Evolutionary conservation across 2,329 filamentous ascomycete genomes (phyloP).

Genomic region (Mycosphaerella sp.): DNA sequence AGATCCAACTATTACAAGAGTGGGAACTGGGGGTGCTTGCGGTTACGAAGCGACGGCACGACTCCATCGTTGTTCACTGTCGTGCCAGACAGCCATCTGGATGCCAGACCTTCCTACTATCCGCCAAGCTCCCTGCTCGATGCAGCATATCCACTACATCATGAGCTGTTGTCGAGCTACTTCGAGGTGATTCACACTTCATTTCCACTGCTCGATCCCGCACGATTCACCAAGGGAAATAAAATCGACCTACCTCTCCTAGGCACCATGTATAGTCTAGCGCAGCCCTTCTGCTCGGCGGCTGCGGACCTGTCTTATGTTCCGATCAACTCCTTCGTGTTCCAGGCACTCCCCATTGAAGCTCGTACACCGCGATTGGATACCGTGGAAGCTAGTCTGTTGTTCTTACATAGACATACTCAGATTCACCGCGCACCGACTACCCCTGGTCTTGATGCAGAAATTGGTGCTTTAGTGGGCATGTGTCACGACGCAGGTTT

Average conservation of each 20-base stretch:
- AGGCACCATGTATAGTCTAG: constrained; percentile 21
- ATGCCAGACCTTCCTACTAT: constrained; percentile 19
- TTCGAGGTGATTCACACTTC: constrained; percentile 24
- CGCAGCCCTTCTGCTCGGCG: constrained; percentile 19
- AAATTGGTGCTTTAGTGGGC: constrained; percentile 19
- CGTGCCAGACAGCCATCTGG: constrained; percentile 16
- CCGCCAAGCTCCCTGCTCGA: constrained; percentile 19
- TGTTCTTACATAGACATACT: constrained; percentile 21
- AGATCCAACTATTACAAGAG: constrained; percentile 20
- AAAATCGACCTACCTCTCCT: constrained; percentile 22
- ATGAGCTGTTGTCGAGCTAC: constrained; percentile 22
- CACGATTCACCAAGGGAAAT: constrained; percentile 21
- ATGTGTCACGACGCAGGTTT: constrained; percentile 22
- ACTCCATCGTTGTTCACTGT: constrained; percentile 18
- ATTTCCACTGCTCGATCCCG: constrained; percentile 21
- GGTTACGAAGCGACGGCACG: constrained; percentile 11
- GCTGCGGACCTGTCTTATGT: constrained; percentile 10
- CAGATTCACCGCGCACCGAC: constrained; percentile 15
- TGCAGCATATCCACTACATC: constrained; percentile 21
- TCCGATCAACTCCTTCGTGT: constrained; percentile 17
- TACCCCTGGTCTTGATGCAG: constrained; percentile 19
- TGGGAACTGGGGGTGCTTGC: constrained; percentile 20
- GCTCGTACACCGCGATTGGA: constrained; percentile 19
- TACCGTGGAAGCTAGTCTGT: constrained; percentile 19
- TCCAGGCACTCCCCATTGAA: constrained; percentile 20